Base-by-base conservation (phyloP, 257 asterid genomes). In the Solanum tarijense region DNA sequence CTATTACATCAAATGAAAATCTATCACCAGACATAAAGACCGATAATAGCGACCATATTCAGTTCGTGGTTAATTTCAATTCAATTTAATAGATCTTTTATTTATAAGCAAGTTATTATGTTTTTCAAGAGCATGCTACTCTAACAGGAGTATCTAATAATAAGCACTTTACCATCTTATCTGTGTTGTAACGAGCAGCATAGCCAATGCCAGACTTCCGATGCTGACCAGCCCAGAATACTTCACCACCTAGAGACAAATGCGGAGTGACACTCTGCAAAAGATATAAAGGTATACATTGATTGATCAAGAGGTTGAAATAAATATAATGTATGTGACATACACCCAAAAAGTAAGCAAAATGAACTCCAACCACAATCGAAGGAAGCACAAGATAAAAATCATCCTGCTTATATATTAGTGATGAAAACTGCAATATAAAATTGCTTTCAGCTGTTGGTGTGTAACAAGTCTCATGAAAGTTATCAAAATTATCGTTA, bases 191-290 rank as follows among this genome's bases (percentile, higher is more conserved):
- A 83, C 99, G 98, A 27, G 95, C 98, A 86, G 95, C 97, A 88
- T 92, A 97, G 82, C 99, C 99, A 89, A 94, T 88, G 90, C 98
- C 99, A 85, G 98, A 95, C 90, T 94, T 97, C 84, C 98, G 91
- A 90, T 94, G 98, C 89, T 95, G 98, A 90, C 99, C 98, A 89
- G 98, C 97, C 99, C 99, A 97, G 91, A 95, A 95, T 52, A 95
- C 94, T 90, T 95, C 99, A 85, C 99, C 98, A 52, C 98, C 99
- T 92, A 97, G 92, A 34, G 98, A 95, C 87, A 97, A 89, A 90
- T 88, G 89, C 34, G 94, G 94, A 84, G 97, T 94, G 86, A 97
- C 93, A 86, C 98, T 97, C 99, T 97, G 94, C 92, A 90, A 87
- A 74, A 68, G 83, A 89, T 86, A 90, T 55, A 25, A 32, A 86